Evolutionary conservation across 2,329 filamentous ascomycete genomes (phyloP).

Genomic region (Fusarium proliferatum): DNA sequence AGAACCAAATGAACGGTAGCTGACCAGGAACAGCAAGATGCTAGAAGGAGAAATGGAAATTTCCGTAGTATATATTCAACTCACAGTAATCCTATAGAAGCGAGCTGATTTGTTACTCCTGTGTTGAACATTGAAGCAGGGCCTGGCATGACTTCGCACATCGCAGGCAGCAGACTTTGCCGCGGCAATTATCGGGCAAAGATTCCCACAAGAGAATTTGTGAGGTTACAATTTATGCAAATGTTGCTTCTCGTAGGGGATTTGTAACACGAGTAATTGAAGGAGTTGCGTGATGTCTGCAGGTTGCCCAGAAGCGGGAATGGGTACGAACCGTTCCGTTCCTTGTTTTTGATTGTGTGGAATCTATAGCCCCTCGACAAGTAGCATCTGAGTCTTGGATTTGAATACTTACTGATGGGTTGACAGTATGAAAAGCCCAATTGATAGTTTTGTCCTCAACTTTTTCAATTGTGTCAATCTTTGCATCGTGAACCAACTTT

Average conservation of each 20-base stretch:
- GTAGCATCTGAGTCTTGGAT: neutral
- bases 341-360: neutral
- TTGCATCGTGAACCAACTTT: neutral
- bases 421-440: accelerated
- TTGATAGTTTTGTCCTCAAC: no score
- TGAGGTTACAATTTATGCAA: neutral
- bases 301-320: neutral
- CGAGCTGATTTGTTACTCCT: neutral
- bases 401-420: accelerated
- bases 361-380: neutral
- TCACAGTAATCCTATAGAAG: no score
- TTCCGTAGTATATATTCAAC: accelerated
- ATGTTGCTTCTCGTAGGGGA: neutral
- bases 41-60: neutral
- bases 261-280: neutral
- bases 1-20: neutral
- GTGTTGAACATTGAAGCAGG: neutral
- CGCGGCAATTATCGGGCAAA: neutral
- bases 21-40: neutral
- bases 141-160: neutral
- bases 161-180: no score
- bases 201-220: neutral
- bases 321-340: neutral
- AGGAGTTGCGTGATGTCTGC: neutral
- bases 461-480: neutral